These are phyloP conservation scores for Microdochium trichocladiopsis DNA, from an alignment of 2,329 filamentous ascomycete species.

Conservation along the genomic window DNA sequence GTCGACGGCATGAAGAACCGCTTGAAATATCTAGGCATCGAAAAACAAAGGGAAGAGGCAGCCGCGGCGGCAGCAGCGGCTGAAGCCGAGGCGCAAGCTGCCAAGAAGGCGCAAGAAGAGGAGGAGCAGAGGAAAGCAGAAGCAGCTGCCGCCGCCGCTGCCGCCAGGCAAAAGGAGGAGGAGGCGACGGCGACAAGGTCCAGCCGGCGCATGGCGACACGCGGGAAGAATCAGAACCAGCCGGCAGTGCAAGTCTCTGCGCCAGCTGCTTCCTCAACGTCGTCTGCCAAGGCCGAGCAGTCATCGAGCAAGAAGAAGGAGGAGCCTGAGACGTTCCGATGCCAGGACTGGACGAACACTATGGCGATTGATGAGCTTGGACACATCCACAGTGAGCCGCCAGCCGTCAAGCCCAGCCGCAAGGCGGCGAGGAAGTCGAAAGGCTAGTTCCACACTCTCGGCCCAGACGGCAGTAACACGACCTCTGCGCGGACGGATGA, in stretches of 20 bases:
- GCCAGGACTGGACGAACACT: slow-evolving; percentile 48
- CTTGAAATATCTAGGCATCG: slow-evolving; percentile 54
- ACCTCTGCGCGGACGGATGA: too few species aligned
- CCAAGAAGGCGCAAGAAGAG: slow-evolving; percentile 2
- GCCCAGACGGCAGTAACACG: too few species aligned
- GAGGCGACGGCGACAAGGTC: background rate
- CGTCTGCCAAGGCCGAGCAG: background rate
- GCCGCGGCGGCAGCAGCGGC: slow-evolving; percentile 18
- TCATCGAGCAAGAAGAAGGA: background rate
- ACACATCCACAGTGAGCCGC: slow-evolving; percentile 48
- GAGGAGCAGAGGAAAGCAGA: slow-evolving; percentile 12
- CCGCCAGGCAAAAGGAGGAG: background rate
- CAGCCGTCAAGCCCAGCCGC: slow-evolving; percentile 35
- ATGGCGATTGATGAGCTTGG: slow-evolving; percentile 50
- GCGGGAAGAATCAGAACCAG: background rate
- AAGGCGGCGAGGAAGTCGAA: slow-evolving; percentile 48
- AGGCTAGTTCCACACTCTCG: slow-evolving; percentile 11
- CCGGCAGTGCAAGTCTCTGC: background rate
- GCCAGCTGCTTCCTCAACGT: background rate
- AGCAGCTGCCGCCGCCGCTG: background rate
- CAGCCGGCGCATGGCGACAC: background rate
- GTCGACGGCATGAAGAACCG: slow-evolving; percentile 74
- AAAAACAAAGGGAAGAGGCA: slow-evolving; percentile 28
- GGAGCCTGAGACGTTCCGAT: slow-evolving; percentile 39
- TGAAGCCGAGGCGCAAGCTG: slow-evolving; percentile 13